Percentiles rank a stretch among this genome's conserved stretches.
Evolutionary conservation across 306 rosid species (phyloP).

Genomic region (Cicer judaicum): DNA sequence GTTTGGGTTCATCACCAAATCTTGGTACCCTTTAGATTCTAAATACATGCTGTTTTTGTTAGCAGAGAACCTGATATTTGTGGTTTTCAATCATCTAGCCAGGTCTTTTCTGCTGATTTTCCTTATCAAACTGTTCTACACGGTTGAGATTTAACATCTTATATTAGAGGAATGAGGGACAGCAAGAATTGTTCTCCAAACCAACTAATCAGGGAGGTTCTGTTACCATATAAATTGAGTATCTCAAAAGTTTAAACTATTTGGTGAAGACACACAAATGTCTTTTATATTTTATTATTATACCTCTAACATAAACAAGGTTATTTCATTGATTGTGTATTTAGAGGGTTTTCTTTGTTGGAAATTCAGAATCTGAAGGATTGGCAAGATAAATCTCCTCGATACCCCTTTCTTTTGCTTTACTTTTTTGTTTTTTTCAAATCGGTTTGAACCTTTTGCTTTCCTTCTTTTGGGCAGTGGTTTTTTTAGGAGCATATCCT

Average conservation of each 20-base stretch:
- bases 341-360: slow-evolving; percentile 26
- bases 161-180: not conserved
- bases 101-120: not conserved
- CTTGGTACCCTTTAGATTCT: slow-evolving; percentile 23
- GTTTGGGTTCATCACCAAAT: not conserved
- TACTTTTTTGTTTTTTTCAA: too few relatives aligned
- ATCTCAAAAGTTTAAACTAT: not conserved
- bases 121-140: not conserved
- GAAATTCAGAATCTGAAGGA: not conserved
- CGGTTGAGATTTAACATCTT: slow-evolving; percentile 1
- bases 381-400: not conserved
- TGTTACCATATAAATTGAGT: not conserved
- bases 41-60: slow-evolving; percentile 11
- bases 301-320: slow-evolving; percentile 8
- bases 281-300: not conserved
- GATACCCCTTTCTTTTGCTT: not conserved
- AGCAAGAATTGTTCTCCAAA: not conserved
- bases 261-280: slow-evolving; percentile 6
- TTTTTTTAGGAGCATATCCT: slow-evolving; percentile 15
- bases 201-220: not conserved
- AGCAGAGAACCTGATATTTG: not conserved
- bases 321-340: not conserved
- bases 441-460: not conserved
- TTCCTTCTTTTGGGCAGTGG: slow-evolving; percentile 4
- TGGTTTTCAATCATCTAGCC: slow-evolving; percentile 1